These are phyloP conservation scores for Polytrichum commune DNA, from an alignment of 225 moss, liverwort and hornwort species.

Conservation along the genomic window DNA sequence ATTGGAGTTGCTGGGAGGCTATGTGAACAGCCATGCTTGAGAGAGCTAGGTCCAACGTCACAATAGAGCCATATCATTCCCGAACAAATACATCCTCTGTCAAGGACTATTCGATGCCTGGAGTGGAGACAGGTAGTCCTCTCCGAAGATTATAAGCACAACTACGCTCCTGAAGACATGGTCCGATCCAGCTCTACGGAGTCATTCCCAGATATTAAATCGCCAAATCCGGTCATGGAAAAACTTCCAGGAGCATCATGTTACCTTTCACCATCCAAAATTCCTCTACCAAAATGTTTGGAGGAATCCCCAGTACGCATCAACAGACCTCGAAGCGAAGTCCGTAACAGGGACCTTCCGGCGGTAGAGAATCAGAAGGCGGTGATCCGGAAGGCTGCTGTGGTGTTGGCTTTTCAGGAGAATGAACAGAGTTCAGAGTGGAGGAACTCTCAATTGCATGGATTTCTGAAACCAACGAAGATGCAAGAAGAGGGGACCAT, in stretches of 20 bases:
- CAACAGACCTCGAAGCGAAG: slow-evolving; percentile 17
- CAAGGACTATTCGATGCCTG: not conserved
- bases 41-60: not conserved
- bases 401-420: slow-evolving; percentile 6
- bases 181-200: not conserved
- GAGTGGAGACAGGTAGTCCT: not conserved
- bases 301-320: slow-evolving; percentile 9
- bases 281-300: slow-evolving; percentile 23
- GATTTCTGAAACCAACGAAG: slow-evolving; percentile 13
- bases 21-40: not conserved
- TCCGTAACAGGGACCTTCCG: slow-evolving; percentile 17
- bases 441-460: slow-evolving; percentile 6
- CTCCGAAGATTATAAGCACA: not conserved
- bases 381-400: not conserved
- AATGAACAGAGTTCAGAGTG: slow-evolving; percentile 1
- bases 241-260: not conserved
- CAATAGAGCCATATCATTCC: not conserved
- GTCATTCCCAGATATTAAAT: not conserved
- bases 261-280: slow-evolving; percentile 9
- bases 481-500: slow-evolving; percentile 9
- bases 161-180: not conserved
- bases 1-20: not conserved
- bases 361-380: slow-evolving; percentile 7
- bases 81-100: not conserved
- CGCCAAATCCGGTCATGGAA: not conserved